These are phyloP conservation scores for Clonostachys byssicola DNA, from an alignment of 2,329 filamentous ascomycete genomes.

Conservation along the genomic window DNA sequence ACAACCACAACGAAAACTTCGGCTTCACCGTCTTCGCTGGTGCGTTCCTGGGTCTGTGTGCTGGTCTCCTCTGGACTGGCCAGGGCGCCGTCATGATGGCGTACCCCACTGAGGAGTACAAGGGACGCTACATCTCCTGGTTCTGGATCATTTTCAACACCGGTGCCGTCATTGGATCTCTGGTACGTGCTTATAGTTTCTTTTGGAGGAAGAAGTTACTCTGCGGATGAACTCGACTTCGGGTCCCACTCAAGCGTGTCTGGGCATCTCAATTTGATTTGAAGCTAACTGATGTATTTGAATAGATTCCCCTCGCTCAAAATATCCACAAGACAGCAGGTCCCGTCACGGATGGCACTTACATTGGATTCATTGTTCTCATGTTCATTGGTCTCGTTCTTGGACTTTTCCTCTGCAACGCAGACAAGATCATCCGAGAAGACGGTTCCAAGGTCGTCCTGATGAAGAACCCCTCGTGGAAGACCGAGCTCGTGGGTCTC, in stretches of 20 bases:
- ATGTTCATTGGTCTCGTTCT: conserved; percentile 70
- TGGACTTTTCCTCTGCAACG: conserved; percentile 66
- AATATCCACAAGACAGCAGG: conserved; percentile 56
- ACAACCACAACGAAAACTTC: conserved; percentile 7
- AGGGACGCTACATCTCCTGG: conserved; percentile 84
- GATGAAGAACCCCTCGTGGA: conserved; percentile 89
- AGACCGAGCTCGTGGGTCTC: conserved; percentile 72
- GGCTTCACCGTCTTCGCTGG: conserved; percentile 72
- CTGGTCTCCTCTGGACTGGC: conserved; percentile 76
- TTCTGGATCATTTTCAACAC: conserved; percentile 97
- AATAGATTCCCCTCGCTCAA: conserved; percentile 63
- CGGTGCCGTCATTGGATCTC: conserved; percentile 80
- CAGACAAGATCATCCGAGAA: conserved; percentile 65
- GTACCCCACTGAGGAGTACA: conserved; percentile 75
- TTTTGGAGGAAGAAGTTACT: not conserved
- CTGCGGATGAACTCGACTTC: not conserved
- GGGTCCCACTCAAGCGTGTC: not conserved
- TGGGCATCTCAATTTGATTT: not conserved
- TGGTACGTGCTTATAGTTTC: conserved; percentile 28
- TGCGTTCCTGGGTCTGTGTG: conserved; percentile 71
- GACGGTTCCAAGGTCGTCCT: conserved; percentile 79
- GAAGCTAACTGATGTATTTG: not conserved
- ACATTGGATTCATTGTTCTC: conserved; percentile 82
- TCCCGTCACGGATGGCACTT: conserved; percentile 72
- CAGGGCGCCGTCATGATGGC: conserved; percentile 88